Base-by-base conservation (phyloP, 2,329 filamentous ascomycete species). In the Aspergillus ustus region DNA sequence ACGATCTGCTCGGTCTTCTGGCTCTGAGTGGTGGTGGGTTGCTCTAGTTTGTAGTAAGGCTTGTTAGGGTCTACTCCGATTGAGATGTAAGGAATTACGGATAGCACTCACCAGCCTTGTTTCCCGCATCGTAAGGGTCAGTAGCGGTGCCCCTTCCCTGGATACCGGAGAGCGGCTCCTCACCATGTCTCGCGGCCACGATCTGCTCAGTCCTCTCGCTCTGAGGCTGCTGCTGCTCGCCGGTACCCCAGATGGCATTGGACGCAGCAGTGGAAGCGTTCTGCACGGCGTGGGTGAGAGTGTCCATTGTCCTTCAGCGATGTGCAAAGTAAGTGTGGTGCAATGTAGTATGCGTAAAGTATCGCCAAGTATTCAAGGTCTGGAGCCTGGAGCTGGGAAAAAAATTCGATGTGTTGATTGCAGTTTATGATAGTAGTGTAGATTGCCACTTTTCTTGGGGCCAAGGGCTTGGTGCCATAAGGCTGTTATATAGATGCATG, bases 71-170 rank as follows among this genome's bases (percentile, higher is more conserved):
- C 3, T 25, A 25, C 25, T 25, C 25, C 4, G 6, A 25, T 25
- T 25, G 25, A 25, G 25, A 25, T 25, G 25, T 25, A 25, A 25
- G 25, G 6, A 25, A 25, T 25, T 17, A n/a, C 28, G 13, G 15
- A 31, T 46, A 40, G 45, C 49, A 66, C 78, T 67, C 75, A 87
- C 82, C 84, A 80, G 86, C 83, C n/a, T 85, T 78, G 74, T 95
- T 95, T 52, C 92, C 92, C 61, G 87, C 87, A 72, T 95, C 92
- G 69, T 88, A 96, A 0, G 92, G 92, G 74, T 94, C 89, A 13
- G 85, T 86, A 48, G 82, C 83, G 25, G 84, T 83, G 4, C 90
- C 89, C 72, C 89, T 80, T 44, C 92, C 92, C 60, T 83, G 80
- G 55, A 86, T 80, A 22, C 92, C 92, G 20, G 90, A 90, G 49